A percentile compares a stretch with the other conserved stretches of the same genome.
Conservation (phyloP, 202 grass and related monocot species). For the Cymbopogon flexuosus region DNA sequence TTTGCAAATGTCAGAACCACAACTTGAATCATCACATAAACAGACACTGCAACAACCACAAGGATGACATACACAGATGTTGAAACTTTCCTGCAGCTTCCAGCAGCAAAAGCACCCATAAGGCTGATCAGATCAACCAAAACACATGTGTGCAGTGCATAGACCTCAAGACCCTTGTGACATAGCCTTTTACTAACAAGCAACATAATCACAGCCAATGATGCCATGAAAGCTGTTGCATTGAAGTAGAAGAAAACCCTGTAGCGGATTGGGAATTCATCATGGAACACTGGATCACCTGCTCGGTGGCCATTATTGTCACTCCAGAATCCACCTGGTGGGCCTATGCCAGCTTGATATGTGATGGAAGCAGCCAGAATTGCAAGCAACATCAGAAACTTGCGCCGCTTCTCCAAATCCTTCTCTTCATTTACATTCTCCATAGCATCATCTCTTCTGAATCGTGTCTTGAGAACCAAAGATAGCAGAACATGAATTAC, state of each 20-base stretch:
- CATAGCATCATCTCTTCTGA: neutral
- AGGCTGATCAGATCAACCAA: slow-evolving; percentile 55
- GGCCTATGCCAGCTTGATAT: slow-evolving; percentile 55
- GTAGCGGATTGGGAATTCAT: slow-evolving; percentile 41
- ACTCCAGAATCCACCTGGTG: slow-evolving; percentile 51
- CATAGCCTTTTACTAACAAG: slow-evolving; percentile 49
- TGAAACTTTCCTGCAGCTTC: slow-evolving; percentile 41
- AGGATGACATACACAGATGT: slow-evolving; percentile 47
- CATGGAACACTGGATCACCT: slow-evolving; percentile 40
- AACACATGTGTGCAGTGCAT: slow-evolving; percentile 34
- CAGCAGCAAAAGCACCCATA: slow-evolving; percentile 57
- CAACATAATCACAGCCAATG: slow-evolving; percentile 56
- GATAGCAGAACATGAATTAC: slow-evolving; percentile 35
- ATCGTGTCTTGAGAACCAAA: slow-evolving; percentile 13
- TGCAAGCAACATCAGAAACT: slow-evolving; percentile 60
- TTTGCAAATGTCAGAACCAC: slow-evolving; percentile 35
- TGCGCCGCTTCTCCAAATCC: slow-evolving; percentile 39
- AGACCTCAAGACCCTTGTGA: slow-evolving; percentile 19
- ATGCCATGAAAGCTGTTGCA: slow-evolving; percentile 52
- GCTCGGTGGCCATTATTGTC: slow-evolving; percentile 35
- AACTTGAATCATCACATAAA: slow-evolving; percentile 39
- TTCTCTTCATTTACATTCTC: neutral
- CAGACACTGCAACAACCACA: slow-evolving; percentile 34
- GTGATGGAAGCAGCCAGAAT: slow-evolving; percentile 54
- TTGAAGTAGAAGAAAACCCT: slow-evolving; percentile 58